Percentiles rank a stretch among this genome's conserved stretches.
These are phyloP conservation scores for Hebeloma cylindrosporum DNA, from an alignment of 768 basidiomycete species.

Conservation along the genomic window DNA sequence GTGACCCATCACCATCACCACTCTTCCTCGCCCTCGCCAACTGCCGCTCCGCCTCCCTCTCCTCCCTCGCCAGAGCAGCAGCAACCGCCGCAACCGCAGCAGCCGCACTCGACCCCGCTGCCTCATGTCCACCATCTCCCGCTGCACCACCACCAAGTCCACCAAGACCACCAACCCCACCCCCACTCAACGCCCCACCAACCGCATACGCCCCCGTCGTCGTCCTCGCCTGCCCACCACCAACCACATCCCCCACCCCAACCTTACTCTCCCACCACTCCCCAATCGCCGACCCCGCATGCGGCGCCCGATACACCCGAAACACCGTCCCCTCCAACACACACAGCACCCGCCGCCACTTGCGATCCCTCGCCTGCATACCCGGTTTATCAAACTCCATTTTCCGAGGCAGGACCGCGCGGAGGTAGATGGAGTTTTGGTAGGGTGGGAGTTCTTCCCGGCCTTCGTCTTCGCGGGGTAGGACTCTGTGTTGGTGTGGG, in stretches of 20 bases:
- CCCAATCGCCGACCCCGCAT: conserved; percentile 49
- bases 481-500: conserved; percentile 29
- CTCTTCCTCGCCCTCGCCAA: conserved; percentile 22
- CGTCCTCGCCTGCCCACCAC: conserved; percentile 10
- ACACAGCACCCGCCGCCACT: conserved; percentile 87
- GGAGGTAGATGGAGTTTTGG: conserved; percentile 77
- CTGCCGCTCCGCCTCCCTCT: conserved; percentile 20
- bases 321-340: conserved; percentile 93
- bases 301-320: conserved; percentile 64
- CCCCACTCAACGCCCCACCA: conserved; percentile 16
- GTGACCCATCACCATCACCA: conserved; percentile 14
- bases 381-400: conserved; percentile 90
- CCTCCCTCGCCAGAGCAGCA: conserved; percentile 7
- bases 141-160: conserved; percentile 5
- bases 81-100: conserved; percentile 3
- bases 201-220: conserved; percentile 25
- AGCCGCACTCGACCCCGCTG: neutral
- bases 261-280: conserved; percentile 81
- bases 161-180: conserved; percentile 19
- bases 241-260: conserved; percentile 62
- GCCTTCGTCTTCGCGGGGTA: conserved; percentile 80
- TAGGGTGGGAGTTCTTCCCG: conserved; percentile 78
- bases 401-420: conserved; percentile 83
- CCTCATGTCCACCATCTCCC: neutral
- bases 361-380: conserved; percentile 83